Percentiles rank a stretch among this genome's conserved stretches.
phyloP scores from a whole-genome alignment of 2,329 filamentous ascomycete species.

The Microsporum ferrugineum region DNA sequence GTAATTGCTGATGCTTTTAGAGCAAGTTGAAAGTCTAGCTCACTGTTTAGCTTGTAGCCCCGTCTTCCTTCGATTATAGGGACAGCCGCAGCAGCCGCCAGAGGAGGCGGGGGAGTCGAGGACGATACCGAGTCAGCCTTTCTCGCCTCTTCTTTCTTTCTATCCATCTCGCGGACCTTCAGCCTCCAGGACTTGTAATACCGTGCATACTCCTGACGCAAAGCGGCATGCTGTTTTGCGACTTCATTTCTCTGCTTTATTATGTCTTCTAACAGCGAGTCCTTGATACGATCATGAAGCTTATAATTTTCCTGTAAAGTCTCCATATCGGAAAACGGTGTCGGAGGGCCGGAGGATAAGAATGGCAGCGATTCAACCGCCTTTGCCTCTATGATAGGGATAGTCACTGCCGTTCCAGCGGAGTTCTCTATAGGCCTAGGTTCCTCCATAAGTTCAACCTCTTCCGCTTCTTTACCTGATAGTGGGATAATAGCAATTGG shows the following conservation, averaged over 20 bases:
- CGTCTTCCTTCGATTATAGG: conserved; percentile 29
- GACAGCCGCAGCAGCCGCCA: conserved; percentile 20
- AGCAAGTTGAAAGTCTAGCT: conserved; percentile 40
- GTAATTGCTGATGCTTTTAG: conserved; percentile 39
- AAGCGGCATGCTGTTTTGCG: conserved; percentile 29
- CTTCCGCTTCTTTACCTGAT: conserved; percentile 18
- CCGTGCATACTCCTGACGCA: conserved; percentile 31
- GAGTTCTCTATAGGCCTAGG: background rate
- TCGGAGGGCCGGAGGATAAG: conserved; percentile 31
- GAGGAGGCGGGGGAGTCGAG: conserved; percentile 22
- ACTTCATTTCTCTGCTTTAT: conserved; percentile 29
- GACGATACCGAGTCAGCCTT: conserved; percentile 28
- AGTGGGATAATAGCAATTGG: conserved; percentile 15
- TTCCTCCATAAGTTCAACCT: conserved; percentile 13
- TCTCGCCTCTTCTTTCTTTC: conserved; percentile 28
- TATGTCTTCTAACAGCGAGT: conserved; percentile 29
- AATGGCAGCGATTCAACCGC: conserved; percentile 38
- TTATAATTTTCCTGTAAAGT: conserved; percentile 32
- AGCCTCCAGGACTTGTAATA: conserved; percentile 38
- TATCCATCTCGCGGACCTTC: conserved; percentile 33
- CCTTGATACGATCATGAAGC: conserved; percentile 30
- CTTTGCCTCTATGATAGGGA: conserved; percentile 19
- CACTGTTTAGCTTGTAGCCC: conserved; percentile 38
- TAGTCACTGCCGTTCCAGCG: conserved; percentile 1
- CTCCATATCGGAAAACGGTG: conserved; percentile 36